phyloP scores from a whole-genome alignment of 2,329 filamentous ascomycete genomes.

The Penicillium sp. region DNA sequence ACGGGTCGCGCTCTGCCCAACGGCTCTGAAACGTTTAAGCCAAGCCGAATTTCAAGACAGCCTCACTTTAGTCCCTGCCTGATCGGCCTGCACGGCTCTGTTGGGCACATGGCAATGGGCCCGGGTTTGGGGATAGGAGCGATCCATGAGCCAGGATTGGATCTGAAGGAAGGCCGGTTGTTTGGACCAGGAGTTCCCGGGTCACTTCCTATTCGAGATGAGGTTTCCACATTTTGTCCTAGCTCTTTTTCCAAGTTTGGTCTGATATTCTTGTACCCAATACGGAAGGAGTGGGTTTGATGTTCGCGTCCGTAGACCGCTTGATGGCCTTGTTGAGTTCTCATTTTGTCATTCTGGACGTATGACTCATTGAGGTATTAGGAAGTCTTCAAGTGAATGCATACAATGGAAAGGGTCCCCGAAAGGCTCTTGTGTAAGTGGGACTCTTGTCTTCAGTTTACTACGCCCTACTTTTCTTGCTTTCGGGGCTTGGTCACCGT shows the following conservation, averaged over 20 bases:
- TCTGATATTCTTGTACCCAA: background rate
- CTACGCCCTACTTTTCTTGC: background rate
- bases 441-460: background rate
- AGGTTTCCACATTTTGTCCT: background rate
- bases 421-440: too few species aligned
- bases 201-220: background rate
- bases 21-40: slow-evolving; percentile 13
- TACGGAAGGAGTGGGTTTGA: background rate
- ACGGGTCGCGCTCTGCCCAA: slow-evolving; percentile 14
- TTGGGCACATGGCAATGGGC: background rate
- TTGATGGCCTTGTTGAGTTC: background rate
- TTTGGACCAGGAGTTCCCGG: background rate
- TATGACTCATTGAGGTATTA: background rate
- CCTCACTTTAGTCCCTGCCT: slow-evolving; percentile 21
- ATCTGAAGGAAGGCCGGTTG: background rate
- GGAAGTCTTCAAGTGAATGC: background rate
- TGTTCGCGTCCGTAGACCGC: slow-evolving; percentile 1
- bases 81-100: slow-evolving; percentile 2
- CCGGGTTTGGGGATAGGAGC: background rate
- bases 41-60: slow-evolving; percentile 1
- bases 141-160: background rate
- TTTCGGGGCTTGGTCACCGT: background rate
- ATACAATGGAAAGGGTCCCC: background rate
- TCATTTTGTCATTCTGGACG: background rate
- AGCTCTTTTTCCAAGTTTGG: background rate